Conservation (phyloP, 2,329 filamentous ascomycete species). For the Penicillium thymicola region DNA sequence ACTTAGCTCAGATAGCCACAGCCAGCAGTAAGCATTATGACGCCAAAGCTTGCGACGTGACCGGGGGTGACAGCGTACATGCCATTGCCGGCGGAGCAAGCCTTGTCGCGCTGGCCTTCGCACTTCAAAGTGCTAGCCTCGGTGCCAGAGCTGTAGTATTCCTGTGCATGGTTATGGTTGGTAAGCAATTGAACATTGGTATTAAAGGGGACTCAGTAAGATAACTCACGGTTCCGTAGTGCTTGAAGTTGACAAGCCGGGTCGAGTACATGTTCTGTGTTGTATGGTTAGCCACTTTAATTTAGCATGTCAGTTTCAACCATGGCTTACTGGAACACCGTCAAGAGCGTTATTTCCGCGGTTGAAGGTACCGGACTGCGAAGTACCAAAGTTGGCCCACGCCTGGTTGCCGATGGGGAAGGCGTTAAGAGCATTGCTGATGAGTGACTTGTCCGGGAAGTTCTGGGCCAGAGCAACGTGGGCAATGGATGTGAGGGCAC, state of each 20-base stretch:
- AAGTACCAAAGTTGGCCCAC: slow-evolving; percentile 24
- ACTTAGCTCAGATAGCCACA: slow-evolving; percentile 10
- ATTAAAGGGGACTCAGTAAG: background rate
- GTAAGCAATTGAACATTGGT: background rate
- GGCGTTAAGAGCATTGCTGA: slow-evolving; percentile 32
- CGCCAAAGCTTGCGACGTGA: slow-evolving; percentile 26
- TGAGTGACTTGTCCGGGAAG: slow-evolving; percentile 29
- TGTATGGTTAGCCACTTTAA: background rate
- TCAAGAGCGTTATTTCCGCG: slow-evolving; percentile 29
- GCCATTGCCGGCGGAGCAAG: slow-evolving; percentile 30
- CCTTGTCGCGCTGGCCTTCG: slow-evolving; percentile 24
- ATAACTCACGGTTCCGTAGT: slow-evolving; percentile 28
- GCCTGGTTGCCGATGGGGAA: slow-evolving; percentile 32
- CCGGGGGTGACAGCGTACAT: slow-evolving; percentile 22
- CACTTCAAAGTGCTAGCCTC: slow-evolving; percentile 17
- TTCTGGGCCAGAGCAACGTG: slow-evolving; percentile 32
- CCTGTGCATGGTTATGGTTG: slow-evolving; percentile 9
- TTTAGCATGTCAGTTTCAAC: background rate
- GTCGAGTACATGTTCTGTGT: slow-evolving; percentile 28
- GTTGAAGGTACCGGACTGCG: slow-evolving; percentile 24
- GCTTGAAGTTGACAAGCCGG: slow-evolving; percentile 20
- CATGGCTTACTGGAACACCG: slow-evolving; percentile 26
- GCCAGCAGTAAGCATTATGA: slow-evolving; percentile 20
- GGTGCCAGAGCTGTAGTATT: slow-evolving; percentile 28
- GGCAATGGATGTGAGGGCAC: slow-evolving; percentile 32